Evolutionary conservation across 1,284 basidiomycete genomes (phyloP), one percentile per base, ranked within the genome.

Genomic region (Trichosporon ovoides): DNA sequence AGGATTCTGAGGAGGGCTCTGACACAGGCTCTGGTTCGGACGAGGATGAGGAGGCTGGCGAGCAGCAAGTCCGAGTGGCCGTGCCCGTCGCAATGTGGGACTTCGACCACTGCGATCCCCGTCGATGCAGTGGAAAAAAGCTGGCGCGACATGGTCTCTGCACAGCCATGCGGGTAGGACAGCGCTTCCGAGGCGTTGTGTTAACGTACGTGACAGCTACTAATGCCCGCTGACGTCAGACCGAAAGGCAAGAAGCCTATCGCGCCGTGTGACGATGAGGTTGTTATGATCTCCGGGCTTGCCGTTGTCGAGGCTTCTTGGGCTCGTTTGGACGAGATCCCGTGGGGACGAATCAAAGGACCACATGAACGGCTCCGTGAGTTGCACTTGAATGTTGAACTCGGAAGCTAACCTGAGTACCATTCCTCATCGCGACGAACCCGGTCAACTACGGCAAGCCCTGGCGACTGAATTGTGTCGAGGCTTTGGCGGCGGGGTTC

Each of bases 301-400:
- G 95, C 95, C 0, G 95, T 98, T 9, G 92, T 98, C 2, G 95
- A 98, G 73, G 97, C 93, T 75, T 94, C 91, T 4, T 98, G 95
- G 95, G 95, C 95, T 2, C 82, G 93, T 19, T 78, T 98, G 7
- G 90, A 93, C 55, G 94, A 98, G 64, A 87, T 98, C 2, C 95
- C 95, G 0, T 98, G 96, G 73, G 81, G 83, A 55, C 97, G 96
- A 77, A 95, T 98, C 68, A 84, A 89, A 19, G 91, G 89, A 64
- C 92, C 93, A 0, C 84, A 97, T 68, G 95, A 98, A 79, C 83
- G 95, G 12, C 77, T 98, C 36, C 71, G 92, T 95, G 66, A 64
- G 90, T 83, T 33, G 2, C 20, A 16, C 10, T 6, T 7, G 5
- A 1, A 2, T 28, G 2, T 10, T n/a, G n/a, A n/a, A n/a, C n/a